Evolutionary conservation across 1,139 yeast species (phyloP).

Genomic region (Schwanniomyces etchellsii): DNA sequence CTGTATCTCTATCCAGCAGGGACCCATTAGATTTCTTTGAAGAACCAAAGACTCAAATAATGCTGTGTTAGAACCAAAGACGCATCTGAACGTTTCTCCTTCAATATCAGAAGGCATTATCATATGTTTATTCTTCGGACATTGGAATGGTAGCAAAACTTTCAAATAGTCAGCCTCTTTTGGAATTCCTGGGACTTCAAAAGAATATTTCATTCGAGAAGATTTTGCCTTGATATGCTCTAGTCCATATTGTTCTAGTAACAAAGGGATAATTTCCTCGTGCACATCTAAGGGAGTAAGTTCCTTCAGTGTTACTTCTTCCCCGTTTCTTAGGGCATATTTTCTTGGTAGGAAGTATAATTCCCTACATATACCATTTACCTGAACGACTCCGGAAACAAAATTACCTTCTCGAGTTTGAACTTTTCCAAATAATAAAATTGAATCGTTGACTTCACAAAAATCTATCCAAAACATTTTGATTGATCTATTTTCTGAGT

Average conservation of each 20-base stretch:
- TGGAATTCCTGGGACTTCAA: conserved; percentile 79
- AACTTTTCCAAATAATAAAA: conserved; percentile 82
- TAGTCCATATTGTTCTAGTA: conserved; percentile 60
- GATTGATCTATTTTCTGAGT: conserved; percentile 37
- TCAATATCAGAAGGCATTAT: conserved; percentile 57
- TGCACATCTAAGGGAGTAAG: conserved; percentile 63
- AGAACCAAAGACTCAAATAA: conserved; percentile 84
- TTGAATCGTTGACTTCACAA: conserved; percentile 64
- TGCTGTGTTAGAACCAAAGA: conserved; percentile 72
- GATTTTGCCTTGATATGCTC: conserved; percentile 64
- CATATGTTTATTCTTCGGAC: conserved; percentile 45
- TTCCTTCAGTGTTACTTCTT: conserved; percentile 31
- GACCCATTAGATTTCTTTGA: conserved; percentile 88
- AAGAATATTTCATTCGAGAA: conserved; percentile 75
- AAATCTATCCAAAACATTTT: conserved; percentile 90
- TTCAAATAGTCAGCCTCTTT: conserved; percentile 76
- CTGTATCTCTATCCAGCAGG: conserved; percentile 85
- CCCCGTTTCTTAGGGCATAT: conserved; percentile 30
- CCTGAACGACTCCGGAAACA: conserved; percentile 75
- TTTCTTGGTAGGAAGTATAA: conserved; percentile 73
- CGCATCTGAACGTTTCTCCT: conserved; percentile 73
- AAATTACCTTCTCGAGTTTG: conserved; percentile 51
- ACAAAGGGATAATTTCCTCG: conserved; percentile 64
- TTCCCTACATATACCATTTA: conserved; percentile 67
- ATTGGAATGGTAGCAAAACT: conserved; percentile 66